Evolutionary conservation across 306 rosid genomes (phyloP).

Genomic region (Cucumis cinereus): DNA sequence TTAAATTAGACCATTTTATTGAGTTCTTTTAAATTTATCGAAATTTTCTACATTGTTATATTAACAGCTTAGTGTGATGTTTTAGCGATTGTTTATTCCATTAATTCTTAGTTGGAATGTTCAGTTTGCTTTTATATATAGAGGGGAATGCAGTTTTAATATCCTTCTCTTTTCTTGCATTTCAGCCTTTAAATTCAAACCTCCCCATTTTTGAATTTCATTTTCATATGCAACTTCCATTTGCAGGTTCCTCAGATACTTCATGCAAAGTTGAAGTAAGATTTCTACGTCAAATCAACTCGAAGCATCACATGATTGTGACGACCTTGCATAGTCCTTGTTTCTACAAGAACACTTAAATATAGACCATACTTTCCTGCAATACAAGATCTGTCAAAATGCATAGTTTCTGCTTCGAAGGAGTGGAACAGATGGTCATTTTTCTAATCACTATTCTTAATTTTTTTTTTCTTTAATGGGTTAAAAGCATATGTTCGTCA

Average conservation of each 20-base stretch:
- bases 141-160: neutral
- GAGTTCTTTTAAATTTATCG: neutral
- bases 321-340: neutral
- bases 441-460: neutral
- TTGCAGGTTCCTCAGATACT: constrained; percentile 6
- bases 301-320: neutral
- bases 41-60: neutral
- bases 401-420: neutral
- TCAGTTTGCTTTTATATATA: neutral
- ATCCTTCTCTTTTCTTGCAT: neutral
- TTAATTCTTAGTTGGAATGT: neutral
- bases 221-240: neutral
- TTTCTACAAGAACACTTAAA: neutral
- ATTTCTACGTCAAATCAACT: neutral
- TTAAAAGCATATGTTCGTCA: neutral
- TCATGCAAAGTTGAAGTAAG: neutral
- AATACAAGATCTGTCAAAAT: neutral
- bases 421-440: neutral
- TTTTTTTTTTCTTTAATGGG: neutral
- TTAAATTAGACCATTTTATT: neutral
- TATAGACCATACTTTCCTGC: neutral
- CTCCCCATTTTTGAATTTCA: neutral
- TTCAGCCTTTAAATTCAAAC: neutral
- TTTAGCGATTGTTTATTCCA: neutral
- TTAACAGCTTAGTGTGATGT: neutral